These are phyloP conservation scores for Drechslerella coelobrocha DNA, from an alignment of 2,329 filamentous ascomycete species.

Conservation along the genomic window DNA sequence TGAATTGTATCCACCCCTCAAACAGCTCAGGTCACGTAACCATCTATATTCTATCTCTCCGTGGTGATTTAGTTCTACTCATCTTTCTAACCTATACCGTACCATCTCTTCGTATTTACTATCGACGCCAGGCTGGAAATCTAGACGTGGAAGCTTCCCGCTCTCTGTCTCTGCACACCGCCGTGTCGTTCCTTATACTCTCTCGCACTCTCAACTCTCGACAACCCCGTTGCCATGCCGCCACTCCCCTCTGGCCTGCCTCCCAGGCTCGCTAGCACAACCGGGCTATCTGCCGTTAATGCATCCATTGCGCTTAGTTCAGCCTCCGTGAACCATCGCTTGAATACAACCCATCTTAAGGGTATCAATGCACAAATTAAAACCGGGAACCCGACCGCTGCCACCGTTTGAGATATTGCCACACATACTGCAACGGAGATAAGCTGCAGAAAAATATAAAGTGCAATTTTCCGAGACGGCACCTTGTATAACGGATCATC, in stretches of 20 bases:
- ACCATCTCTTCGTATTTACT: no score
- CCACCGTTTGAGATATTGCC: slow-evolving; percentile 68
- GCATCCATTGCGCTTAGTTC: slow-evolving; percentile 47
- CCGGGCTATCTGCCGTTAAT: slow-evolving; percentile 42
- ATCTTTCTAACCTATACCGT: no score
- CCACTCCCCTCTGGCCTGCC: slow-evolving; percentile 41
- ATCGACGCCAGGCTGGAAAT: no score
- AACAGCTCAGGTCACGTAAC: no score
- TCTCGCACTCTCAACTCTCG: slow-evolving; percentile 34
- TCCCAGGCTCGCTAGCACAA: slow-evolving; percentile 44
- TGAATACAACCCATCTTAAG: slow-evolving; percentile 62
- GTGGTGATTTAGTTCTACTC: no score
- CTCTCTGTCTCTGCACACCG: slow-evolving; percentile 39
- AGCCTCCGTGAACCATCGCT: slow-evolving; percentile 60
- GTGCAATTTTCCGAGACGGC: slow-evolving; percentile 63
- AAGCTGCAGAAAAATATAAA: slow-evolving; percentile 64
- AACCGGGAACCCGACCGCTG: slow-evolving; percentile 67
- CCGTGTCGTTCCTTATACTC: slow-evolving; percentile 45
- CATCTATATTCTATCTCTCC: no score
- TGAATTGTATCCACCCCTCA: no score
- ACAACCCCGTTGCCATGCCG: slow-evolving; percentile 20
- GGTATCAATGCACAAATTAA: slow-evolving; percentile 67
- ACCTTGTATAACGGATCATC: slow-evolving; percentile 69
- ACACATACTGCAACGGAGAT: slow-evolving; percentile 64
- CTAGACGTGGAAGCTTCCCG: slow-evolving; percentile 47